Percentiles rank a stretch among this genome's conserved stretches.
Evolutionary conservation across 495 filamentous ascomycete species (phyloP).

Genomic region (Aspergillus ellipticus): DNA sequence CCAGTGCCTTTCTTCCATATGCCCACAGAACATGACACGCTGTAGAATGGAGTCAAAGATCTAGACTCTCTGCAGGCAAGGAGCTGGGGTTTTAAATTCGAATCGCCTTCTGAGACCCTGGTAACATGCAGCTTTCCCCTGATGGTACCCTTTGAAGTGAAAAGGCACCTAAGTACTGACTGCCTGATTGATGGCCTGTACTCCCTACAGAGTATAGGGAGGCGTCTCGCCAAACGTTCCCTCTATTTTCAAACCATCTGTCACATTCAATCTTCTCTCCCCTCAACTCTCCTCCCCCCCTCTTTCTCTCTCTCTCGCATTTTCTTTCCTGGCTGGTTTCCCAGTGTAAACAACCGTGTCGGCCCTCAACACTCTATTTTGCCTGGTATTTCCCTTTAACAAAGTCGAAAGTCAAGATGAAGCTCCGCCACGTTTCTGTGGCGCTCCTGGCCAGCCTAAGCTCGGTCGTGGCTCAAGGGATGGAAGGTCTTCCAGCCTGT

Average conservation of each 20-base stretch:
- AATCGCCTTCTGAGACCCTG: background rate
- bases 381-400: background rate
- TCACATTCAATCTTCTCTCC: background rate
- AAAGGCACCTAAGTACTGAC: too few species aligned
- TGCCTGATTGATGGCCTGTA: too few species aligned
- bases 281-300: background rate
- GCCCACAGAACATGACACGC: background rate
- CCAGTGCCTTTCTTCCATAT: background rate
- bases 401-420: slow-evolving; percentile 31
- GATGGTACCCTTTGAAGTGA: background rate
- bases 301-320: background rate
- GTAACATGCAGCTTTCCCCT: background rate
- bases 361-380: background rate
- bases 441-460: slow-evolving; percentile 29
- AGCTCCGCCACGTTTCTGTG: slow-evolving; percentile 28
- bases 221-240: background rate
- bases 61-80: background rate
- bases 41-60: background rate
- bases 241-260: background rate
- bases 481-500: slow-evolving; percentile 48
- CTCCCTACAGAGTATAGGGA: too few species aligned
- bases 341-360: background rate
- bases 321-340: background rate
- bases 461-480: slow-evolving; percentile 37
- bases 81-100: background rate